Conservation (phyloP, 2,329 filamentous ascomycete genomes). For the Paraphaeosphaeria minitans region DNA sequence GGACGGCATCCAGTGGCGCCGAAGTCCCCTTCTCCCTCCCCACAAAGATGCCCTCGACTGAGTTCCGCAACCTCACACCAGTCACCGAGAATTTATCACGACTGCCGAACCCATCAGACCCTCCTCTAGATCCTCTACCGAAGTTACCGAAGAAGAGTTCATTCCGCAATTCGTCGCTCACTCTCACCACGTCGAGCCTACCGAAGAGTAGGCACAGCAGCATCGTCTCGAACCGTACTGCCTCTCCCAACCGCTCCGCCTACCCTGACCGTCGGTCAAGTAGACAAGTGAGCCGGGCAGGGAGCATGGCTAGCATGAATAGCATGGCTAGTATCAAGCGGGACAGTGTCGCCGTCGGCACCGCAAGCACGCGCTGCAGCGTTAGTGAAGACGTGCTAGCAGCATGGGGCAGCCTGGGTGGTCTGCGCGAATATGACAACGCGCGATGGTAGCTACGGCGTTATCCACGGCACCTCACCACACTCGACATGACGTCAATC, state of each 20-base stretch:
- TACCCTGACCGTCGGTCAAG: slow-evolving; percentile 20
- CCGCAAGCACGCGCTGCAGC: slow-evolving; percentile 38
- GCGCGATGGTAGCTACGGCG: slow-evolving; percentile 1
- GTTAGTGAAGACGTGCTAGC: slow-evolving; percentile 54
- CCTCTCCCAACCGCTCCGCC: slow-evolving; percentile 21
- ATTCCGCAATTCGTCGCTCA: slow-evolving; percentile 23
- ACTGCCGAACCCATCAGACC: slow-evolving; percentile 29
- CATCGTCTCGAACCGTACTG: slow-evolving; percentile 26
- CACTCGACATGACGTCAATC: not conserved
- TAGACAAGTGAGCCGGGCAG: slow-evolving; percentile 27
- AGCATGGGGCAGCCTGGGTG: slow-evolving; percentile 54
- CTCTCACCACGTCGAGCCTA: slow-evolving; percentile 17
- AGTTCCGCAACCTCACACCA: slow-evolving; percentile 23
- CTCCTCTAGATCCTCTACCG: slow-evolving; percentile 15
- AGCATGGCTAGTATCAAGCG: slow-evolving; percentile 26
- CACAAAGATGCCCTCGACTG: slow-evolving; percentile 5
- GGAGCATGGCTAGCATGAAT: slow-evolving; percentile 29
- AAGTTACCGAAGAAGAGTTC: slow-evolving; percentile 24
- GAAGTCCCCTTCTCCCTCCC: slow-evolving; percentile 31
- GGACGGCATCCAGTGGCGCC: slow-evolving; percentile 43
- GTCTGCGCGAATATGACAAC: slow-evolving; percentile 28
- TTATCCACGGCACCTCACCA: not conserved
- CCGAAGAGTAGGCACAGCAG: slow-evolving; percentile 28
- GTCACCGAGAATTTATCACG: slow-evolving; percentile 32
- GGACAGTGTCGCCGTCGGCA: slow-evolving; percentile 20